A percentile compares a stretch with the other conserved stretches of the same genome.
Evolutionary conservation across 164 flowering plant species (phyloP).

Genomic region (Magnolia officinalis): DNA sequence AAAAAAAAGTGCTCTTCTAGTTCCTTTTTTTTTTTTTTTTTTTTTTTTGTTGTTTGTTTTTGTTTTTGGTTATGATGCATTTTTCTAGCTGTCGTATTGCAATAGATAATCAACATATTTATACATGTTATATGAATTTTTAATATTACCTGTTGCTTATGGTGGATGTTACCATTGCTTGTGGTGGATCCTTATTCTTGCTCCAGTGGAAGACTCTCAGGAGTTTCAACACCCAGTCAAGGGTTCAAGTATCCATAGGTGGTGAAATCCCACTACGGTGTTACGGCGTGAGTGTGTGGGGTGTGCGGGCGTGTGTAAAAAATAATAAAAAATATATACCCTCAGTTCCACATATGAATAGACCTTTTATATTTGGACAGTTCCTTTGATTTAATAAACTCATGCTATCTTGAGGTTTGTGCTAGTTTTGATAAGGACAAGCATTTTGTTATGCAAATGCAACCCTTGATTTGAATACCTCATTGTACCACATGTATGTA

Average conservation of each 20-base stretch:
- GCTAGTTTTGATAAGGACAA: not conserved
- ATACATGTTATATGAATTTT: not conserved
- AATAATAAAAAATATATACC: too few relatives aligned
- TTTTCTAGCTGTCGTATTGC: not conserved
- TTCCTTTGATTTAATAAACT: not conserved
- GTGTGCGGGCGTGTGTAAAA: too few relatives aligned
- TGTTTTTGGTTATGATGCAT: not conserved
- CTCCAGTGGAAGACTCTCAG: too few relatives aligned
- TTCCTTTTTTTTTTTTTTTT: too few relatives aligned
- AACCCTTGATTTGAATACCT: not conserved
- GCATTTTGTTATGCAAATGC: not conserved
- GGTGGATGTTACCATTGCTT: not conserved
- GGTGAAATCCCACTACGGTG: too few relatives aligned
- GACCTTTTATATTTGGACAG: not conserved
- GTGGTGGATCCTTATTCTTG: too few relatives aligned
- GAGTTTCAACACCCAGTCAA: too few relatives aligned
- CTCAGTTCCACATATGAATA: not conserved
- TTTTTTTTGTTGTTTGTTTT: too few relatives aligned
- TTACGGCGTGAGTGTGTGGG: too few relatives aligned
- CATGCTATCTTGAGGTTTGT: not conserved
- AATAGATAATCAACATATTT: not conserved
- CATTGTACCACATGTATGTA: not conserved
- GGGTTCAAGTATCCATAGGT: too few relatives aligned
- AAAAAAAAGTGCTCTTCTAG: too few relatives aligned
- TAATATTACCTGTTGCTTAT: not conserved